Base-by-base conservation (phyloP, 495 filamentous ascomycete species). In the Tuber melanosporum region DNA sequence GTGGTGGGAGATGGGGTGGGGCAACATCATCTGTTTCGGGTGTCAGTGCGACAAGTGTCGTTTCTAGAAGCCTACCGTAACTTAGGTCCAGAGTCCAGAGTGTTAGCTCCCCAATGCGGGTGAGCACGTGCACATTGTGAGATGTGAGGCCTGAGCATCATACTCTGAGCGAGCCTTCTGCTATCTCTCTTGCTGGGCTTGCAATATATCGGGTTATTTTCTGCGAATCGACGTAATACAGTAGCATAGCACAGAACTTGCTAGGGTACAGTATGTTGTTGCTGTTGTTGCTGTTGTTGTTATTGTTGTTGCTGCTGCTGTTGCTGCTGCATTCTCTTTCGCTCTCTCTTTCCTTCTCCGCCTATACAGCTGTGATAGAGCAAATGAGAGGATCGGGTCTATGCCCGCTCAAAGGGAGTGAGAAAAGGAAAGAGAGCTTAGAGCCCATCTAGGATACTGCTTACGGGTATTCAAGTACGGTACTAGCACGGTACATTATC, bases 151-250 rank as follows among this genome's bases (percentile, higher is more conserved):
- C 45, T 9, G 26, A 66, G 52, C 26, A 62, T 62, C 26, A 66
- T 17, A 36, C 57, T 17, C 57, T 15, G 5, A 36, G 26, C 10
- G 26, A 66, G 15, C 57, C 57, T 36, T 17, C 32, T 66, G 26
- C 26, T 66, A 26, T 66, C 14, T 1, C 12, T 19, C 44, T 32
- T 1, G 32, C 32, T 32, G 71, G 71, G 43, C 47, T 57, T 73
- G 76, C 15, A 80, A 73, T 75, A 71, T 73, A 80, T 80, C 71
- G 76, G 73, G 62, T 73, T 73, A 71, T 44, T 36, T 80, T 70
- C 78, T 79, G 73, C 71, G 49, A 73, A 76, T 69, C 77, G 76
- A 79, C 71, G 78, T 79, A 79, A 80, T 79, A 79, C 74, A 49
- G n/a, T 46, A 77, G 71, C 74, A 76, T 32, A 66, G 26, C 26